phyloP scores from a whole-genome alignment of 2,329 filamentous ascomycete species.

The Ophiocordyceps sinensis region DNA sequence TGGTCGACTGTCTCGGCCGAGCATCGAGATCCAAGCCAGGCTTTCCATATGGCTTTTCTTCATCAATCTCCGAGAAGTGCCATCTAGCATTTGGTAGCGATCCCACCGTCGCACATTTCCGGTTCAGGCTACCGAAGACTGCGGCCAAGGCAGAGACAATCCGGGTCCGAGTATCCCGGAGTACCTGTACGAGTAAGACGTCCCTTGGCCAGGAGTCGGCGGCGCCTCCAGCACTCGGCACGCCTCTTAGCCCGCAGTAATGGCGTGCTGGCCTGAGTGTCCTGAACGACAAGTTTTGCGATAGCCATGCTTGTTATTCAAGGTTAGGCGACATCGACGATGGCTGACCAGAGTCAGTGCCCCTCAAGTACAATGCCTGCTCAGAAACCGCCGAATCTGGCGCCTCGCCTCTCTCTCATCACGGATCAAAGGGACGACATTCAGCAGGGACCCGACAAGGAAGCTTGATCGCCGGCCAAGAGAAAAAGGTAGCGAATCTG shows the following conservation, averaged over 20 bases:
- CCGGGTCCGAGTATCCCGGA: not conserved
- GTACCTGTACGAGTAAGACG: not conserved
- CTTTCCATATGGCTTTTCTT: too few relatives aligned
- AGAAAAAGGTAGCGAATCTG: too few relatives aligned
- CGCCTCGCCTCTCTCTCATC: too few relatives aligned
- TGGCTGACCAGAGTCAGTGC: too few relatives aligned
- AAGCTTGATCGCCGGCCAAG: too few relatives aligned
- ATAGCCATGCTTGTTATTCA: not conserved
- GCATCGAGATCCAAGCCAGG: not conserved
- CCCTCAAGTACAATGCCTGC: too few relatives aligned
- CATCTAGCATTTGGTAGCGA: not conserved
- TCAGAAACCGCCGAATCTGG: too few relatives aligned
- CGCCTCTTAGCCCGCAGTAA: not conserved
- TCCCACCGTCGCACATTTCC: not conserved
- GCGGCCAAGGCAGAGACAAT: not conserved
- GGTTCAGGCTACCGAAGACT: not conserved
- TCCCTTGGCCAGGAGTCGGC: not conserved
- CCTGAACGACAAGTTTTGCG: not conserved
- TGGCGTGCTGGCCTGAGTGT: not conserved
- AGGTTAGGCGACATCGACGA: too few relatives aligned
- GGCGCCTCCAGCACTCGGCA: not conserved
- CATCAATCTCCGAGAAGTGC: not conserved
- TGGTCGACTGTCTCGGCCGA: not conserved
- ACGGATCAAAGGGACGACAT: too few relatives aligned
- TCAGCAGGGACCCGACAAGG: too few relatives aligned